These are phyloP conservation scores for Zostera marina DNA, from an alignment of 116 monocot species.

Conservation along the genomic window DNA sequence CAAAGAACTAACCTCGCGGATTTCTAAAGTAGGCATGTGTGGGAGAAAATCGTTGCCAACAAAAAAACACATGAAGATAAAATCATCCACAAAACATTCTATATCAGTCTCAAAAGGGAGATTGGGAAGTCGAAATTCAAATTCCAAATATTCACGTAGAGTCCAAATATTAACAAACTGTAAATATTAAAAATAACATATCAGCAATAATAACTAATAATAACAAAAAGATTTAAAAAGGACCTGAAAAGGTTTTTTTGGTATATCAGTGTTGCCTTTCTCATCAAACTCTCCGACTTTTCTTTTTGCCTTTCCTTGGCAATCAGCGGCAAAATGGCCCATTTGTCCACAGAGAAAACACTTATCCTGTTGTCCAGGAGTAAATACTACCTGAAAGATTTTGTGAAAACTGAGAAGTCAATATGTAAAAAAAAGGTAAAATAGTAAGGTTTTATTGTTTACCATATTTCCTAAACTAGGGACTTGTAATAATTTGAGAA, in stretches of 20 bases:
- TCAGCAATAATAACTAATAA: not conserved
- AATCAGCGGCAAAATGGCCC: constrained; percentile 93
- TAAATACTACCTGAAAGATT: constrained; percentile 63
- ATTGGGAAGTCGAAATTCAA: constrained; percentile 84
- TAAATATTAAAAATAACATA: constrained; percentile 4
- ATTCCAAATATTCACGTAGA: constrained; percentile 82
- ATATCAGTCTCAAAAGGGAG: constrained; percentile 71
- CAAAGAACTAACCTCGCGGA: constrained; percentile 67
- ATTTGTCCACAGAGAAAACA: constrained; percentile 95
- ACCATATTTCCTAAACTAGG: not conserved
- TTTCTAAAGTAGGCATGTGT: constrained; percentile 97
- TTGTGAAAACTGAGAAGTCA: too few relatives aligned
- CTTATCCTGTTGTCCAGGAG: constrained; percentile 92
- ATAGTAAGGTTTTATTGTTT: not conserved
- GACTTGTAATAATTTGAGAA: too few relatives aligned
- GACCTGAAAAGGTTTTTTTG: constrained; percentile 94
- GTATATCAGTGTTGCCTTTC: constrained; percentile 31
- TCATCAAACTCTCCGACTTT: constrained; percentile 89
- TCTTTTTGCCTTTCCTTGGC: constrained; percentile 86
- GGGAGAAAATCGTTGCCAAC: constrained; percentile 99
- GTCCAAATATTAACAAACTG: constrained; percentile 99
- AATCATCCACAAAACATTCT: constrained; percentile 69
- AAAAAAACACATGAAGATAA: constrained; percentile 26
- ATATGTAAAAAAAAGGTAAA: not conserved
- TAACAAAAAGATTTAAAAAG: not conserved